Evolutionary conservation across 768 basidiomycete genomes (phyloP).

Genomic region (Boletus pseudopeckii): DNA sequence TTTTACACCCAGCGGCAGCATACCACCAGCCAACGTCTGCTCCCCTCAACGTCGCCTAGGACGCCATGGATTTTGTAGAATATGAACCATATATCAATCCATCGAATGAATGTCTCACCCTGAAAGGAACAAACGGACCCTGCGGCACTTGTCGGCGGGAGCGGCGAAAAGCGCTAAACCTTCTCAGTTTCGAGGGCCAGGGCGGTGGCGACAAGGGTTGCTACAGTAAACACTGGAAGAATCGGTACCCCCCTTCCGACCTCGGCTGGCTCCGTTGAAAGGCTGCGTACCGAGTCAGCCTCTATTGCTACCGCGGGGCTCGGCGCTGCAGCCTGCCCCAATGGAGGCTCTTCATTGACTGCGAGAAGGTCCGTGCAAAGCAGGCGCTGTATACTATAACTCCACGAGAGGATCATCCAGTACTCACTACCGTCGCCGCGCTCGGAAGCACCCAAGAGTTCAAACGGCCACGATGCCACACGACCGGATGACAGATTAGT

Average conservation of each 20-base stretch:
- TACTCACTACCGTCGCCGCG: neutral
- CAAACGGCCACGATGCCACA: neutral
- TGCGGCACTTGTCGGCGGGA: neutral
- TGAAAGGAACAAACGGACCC: neutral
- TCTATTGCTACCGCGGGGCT: conserved; percentile 10
- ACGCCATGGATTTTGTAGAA: neutral
- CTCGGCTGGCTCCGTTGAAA: conserved; percentile 11
- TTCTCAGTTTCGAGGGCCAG: conserved; percentile 4
- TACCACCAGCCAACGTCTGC: neutral
- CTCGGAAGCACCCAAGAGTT: neutral
- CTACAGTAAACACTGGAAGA: neutral
- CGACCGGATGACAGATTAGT: neutral
- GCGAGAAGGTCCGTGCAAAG: neutral
- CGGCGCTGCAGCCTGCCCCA: neutral
- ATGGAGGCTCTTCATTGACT: neutral
- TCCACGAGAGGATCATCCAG: neutral
- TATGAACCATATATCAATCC: neutral
- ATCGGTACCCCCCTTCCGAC: neutral
- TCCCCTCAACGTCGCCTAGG: neutral
- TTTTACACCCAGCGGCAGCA: conserved; percentile 20
- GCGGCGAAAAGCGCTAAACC: neutral
- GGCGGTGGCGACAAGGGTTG: conserved; percentile 6
- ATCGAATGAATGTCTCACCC: neutral
- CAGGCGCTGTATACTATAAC: neutral
- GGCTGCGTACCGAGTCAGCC: neutral